Conservation (phyloP, 257 asterid species). For the Paraleonurus japonicus region DNA sequence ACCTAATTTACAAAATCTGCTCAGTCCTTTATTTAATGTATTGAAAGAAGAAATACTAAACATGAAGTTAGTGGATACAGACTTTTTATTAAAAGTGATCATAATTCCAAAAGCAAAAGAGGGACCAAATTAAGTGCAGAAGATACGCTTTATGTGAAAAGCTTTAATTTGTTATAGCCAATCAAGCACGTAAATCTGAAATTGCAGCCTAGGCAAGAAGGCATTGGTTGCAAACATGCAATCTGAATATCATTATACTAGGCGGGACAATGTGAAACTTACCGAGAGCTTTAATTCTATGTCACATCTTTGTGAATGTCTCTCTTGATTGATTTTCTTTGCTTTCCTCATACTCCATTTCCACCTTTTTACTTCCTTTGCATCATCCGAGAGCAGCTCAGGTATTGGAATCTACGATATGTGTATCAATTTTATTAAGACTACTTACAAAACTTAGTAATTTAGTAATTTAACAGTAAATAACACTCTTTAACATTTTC, state of each 20-base stretch:
- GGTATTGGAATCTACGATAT: constrained; percentile 73
- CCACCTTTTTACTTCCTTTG: constrained; percentile 66
- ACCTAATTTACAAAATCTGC: constrained; percentile 54
- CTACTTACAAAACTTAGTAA: constrained; percentile 17
- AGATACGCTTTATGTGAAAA: not conserved
- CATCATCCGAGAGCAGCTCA: constrained; percentile 61
- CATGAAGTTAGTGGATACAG: not conserved
- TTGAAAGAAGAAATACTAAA: not conserved
- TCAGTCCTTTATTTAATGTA: constrained; percentile 6
- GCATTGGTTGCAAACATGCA: not conserved
- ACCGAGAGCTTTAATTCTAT: constrained; percentile 89
- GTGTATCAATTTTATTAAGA: constrained; percentile 24
- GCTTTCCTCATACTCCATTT: constrained; percentile 78
- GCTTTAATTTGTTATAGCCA: not conserved
- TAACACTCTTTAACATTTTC: not conserved
- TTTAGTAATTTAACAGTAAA: not conserved
- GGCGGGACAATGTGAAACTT: constrained; percentile 34
- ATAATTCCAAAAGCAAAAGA: not conserved
- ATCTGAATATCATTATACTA: constrained; percentile 14
- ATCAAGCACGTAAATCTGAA: not conserved
- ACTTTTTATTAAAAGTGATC: not conserved
- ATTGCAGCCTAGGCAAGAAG: not conserved
- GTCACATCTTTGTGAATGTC: constrained; percentile 92
- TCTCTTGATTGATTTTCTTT: constrained; percentile 83
- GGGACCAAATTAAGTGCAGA: not conserved